These are phyloP conservation scores for Castanospermum australe DNA, from an alignment of 306 rosid species.

Conservation along the genomic window DNA sequence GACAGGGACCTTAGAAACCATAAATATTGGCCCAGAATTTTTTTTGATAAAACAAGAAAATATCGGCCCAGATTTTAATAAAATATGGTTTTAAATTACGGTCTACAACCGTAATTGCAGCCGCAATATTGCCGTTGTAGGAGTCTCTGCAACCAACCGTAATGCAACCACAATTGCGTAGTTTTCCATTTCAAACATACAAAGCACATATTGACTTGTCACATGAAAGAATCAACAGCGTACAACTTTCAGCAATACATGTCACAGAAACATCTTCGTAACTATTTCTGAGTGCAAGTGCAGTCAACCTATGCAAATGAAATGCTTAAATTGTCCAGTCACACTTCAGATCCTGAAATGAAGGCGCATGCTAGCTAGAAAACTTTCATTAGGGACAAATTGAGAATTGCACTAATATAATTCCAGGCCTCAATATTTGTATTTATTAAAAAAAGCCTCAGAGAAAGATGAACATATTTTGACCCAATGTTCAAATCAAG, in stretches of 20 bases:
- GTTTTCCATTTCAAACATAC: neutral
- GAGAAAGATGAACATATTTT: neutral
- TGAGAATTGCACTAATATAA: slow-evolving; percentile 6
- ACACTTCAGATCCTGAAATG: slow-evolving; percentile 25
- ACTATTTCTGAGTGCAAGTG: slow-evolving; percentile 14
- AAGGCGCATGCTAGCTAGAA: neutral
- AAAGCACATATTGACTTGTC: neutral
- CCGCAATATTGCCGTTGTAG: too few species aligned
- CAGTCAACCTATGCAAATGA: neutral
- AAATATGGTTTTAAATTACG: too few species aligned
- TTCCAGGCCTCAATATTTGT: neutral
- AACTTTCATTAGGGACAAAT: neutral
- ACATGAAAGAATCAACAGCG: slow-evolving; percentile 5
- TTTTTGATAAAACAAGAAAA: neutral
- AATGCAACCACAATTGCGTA: too few species aligned
- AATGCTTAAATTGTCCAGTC: neutral
- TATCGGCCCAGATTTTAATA: neutral
- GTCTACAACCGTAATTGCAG: too few species aligned
- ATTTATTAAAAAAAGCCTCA: neutral
- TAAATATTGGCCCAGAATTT: neutral
- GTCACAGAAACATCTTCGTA: neutral
- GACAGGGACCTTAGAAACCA: slow-evolving; percentile 8
- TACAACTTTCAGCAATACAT: neutral
- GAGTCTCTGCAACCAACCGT: too few species aligned
- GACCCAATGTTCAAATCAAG: slow-evolving; percentile 32